phyloP scores from a whole-genome alignment of 2,329 filamentous ascomycete genomes.

The Fusarium decemcellulare region DNA sequence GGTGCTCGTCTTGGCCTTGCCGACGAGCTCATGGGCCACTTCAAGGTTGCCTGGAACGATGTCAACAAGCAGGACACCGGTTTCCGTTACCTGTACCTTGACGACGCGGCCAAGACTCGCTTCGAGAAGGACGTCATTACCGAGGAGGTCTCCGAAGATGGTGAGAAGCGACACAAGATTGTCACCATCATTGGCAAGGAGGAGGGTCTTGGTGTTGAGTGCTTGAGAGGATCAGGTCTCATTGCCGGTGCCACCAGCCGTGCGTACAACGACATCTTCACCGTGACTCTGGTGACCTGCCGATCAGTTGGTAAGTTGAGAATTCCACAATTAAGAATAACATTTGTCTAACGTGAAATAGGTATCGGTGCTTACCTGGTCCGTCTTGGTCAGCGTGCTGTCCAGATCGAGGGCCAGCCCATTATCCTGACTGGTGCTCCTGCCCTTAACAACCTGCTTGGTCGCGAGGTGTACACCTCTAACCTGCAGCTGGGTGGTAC shows the following conservation, averaged over 20 bases:
- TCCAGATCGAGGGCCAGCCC: conserved; percentile 98
- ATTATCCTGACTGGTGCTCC: conserved; percentile 98
- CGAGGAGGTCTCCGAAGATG: conserved; percentile 86
- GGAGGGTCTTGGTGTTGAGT: conserved; percentile 98
- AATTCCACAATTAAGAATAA: conserved; percentile 10
- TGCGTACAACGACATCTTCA: conserved; percentile 99
- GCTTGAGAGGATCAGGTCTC: conserved; percentile 94
- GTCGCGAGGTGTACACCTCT: conserved; percentile 98
- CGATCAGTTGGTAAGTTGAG: conserved; percentile 85
- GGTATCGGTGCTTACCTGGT: conserved; percentile 99
- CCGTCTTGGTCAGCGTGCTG: conserved; percentile 96
- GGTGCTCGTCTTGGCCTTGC: conserved; percentile 97
- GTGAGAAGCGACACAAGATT: conserved; percentile 94
- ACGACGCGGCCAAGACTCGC: conserved; percentile 85
- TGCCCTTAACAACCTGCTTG: conserved; percentile 97
- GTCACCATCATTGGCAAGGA: conserved; percentile 93
- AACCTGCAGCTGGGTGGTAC: conserved; percentile 99
- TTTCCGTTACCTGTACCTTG: conserved; percentile 98
- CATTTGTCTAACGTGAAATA: conserved; percentile 56
- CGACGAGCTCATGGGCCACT: conserved; percentile 96
- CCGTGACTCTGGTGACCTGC: conserved; percentile 96
- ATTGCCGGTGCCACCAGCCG: conserved; percentile 98
- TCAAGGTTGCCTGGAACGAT: conserved; percentile 98
- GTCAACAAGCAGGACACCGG: conserved; percentile 83
- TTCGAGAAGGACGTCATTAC: conserved; percentile 85